Evolutionary conservation across 2,329 filamentous ascomycete species (phyloP).

Genomic region (Arthrobotrys sinensis): DNA sequence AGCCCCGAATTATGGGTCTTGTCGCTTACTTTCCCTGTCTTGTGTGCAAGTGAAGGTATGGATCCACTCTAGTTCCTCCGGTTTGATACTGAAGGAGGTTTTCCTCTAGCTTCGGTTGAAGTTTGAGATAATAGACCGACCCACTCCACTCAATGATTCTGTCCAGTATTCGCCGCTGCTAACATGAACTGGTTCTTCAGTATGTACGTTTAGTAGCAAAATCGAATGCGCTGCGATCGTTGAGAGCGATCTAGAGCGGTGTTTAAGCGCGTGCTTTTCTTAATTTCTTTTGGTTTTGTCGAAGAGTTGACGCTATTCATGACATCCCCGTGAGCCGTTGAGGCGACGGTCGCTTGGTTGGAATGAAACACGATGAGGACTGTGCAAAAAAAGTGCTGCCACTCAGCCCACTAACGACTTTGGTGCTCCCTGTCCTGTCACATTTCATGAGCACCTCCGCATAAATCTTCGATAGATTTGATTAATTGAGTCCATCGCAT

Average conservation of each 20-base stretch:
- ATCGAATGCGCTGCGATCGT: background rate
- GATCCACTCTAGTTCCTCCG: conserved; percentile 37
- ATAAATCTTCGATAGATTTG: conserved; percentile 6
- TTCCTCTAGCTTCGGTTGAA: conserved; percentile 11
- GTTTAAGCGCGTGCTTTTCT: conserved; percentile 6
- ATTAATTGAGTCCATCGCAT: conserved; percentile 9
- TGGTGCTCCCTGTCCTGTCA: conserved; percentile 51
- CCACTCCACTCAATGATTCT: conserved; percentile 3
- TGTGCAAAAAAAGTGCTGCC: conserved; percentile 49
- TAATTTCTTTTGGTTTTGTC: conserved; percentile 12
- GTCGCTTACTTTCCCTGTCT: conserved; percentile 38
- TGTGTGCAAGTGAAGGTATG: conserved; percentile 29
- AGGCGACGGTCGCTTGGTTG: conserved; percentile 48
- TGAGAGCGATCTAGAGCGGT: background rate
- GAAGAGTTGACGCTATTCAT: conserved; percentile 16
- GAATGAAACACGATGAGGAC: conserved; percentile 59
- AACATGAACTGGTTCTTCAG: background rate
- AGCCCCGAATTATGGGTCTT: conserved; percentile 25
- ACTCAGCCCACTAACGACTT: conserved; percentile 51
- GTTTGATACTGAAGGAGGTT: conserved; percentile 20
- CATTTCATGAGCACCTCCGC: conserved; percentile 36
- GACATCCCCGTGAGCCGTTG: conserved; percentile 43
- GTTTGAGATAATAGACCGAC: conserved; percentile 32
- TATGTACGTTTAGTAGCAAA: background rate
- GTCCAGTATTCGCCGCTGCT: background rate